phyloP scores from a whole-genome alignment of 805 yeast genomes.

The Yarrowia sp. region DNA sequence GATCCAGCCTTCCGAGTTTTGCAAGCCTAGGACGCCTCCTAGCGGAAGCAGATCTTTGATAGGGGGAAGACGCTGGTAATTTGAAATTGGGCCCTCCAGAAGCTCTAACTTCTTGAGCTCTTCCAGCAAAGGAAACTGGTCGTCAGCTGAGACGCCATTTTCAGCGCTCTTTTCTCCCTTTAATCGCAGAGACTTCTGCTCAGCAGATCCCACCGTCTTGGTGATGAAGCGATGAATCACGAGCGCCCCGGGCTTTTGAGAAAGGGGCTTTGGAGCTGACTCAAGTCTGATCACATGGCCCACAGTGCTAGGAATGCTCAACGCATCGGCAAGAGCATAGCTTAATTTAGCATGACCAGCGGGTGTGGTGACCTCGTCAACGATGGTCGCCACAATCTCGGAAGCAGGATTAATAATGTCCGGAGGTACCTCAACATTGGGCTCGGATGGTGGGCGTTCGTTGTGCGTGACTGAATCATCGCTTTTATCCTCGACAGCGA shows the following conservation, averaged over 20 bases:
- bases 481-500: conserved; percentile 26
- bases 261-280: conserved; percentile 52
- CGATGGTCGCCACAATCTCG: conserved; percentile 60
- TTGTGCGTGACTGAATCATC: conserved; percentile 3
- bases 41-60: conserved; percentile 57
- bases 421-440: conserved; percentile 23
- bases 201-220: conserved; percentile 39
- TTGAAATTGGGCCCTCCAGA: conserved; percentile 52
- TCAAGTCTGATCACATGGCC: conserved; percentile 65
- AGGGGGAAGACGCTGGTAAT: conserved; percentile 60
- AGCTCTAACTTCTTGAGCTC: conserved; percentile 39
- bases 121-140: conserved; percentile 39
- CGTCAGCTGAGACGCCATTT: conserved; percentile 38
- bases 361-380: conserved; percentile 47
- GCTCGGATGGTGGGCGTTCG: conserved; percentile 3
- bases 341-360: conserved; percentile 61
- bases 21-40: conserved; percentile 67
- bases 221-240: conserved; percentile 62
- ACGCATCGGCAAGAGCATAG: conserved; percentile 59
- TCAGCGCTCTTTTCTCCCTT: conserved; percentile 13
- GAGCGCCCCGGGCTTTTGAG: conserved; percentile 51
- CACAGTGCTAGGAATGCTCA: conserved; percentile 58
- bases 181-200: conserved; percentile 12
- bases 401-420: conserved; percentile 47
- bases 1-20: conserved; percentile 56